A percentile compares a stretch with the other conserved stretches of the same genome.
These are phyloP conservation scores for Wickerhamomyces chambardii DNA, from an alignment of 805 yeast species.

Conservation along the genomic window DNA sequence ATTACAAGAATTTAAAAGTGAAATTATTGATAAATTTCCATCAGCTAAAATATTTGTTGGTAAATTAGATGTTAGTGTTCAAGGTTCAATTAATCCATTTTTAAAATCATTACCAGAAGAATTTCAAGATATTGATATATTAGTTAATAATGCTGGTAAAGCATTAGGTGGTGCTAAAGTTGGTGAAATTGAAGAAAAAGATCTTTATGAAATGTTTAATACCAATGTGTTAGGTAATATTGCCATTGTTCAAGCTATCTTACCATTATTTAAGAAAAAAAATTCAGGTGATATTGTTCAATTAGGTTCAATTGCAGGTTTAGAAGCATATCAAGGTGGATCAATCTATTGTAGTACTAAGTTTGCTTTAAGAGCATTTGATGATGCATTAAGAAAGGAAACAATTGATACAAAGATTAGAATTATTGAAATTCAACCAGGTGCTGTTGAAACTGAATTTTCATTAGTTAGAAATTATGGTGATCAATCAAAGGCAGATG, in stretches of 20 bases:
- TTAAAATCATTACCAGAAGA: slow-evolving; percentile 45
- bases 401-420: slow-evolving; percentile 59
- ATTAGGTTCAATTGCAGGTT: slow-evolving; percentile 72
- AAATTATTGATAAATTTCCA: slow-evolving; percentile 39
- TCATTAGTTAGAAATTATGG: slow-evolving; percentile 53
- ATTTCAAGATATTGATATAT: slow-evolving; percentile 55
- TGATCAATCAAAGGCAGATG: slow-evolving; percentile 41
- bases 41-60: slow-evolving; percentile 33
- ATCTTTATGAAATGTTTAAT: slow-evolving; percentile 67
- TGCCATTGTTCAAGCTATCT: slow-evolving; percentile 70
- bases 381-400: slow-evolving; percentile 69
- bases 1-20: slow-evolving; percentile 37
- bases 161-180: slow-evolving; percentile 76
- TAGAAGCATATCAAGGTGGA: slow-evolving; percentile 75
- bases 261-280: slow-evolving; percentile 62
- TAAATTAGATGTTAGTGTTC: slow-evolving; percentile 48
- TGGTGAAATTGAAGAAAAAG: slow-evolving; percentile 56
- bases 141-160: slow-evolving; percentile 69
- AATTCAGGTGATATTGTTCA: slow-evolving; percentile 69
- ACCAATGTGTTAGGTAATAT: slow-evolving; percentile 87
- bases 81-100: slow-evolving; percentile 41
- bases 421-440: slow-evolving; percentile 61
- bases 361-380: slow-evolving; percentile 63
- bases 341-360: slow-evolving; percentile 72
- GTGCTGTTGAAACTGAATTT: slow-evolving; percentile 63